These are phyloP conservation scores for Eucalyptus curtisii DNA, from an alignment of 345 rosid species.

Conservation along the genomic window DNA sequence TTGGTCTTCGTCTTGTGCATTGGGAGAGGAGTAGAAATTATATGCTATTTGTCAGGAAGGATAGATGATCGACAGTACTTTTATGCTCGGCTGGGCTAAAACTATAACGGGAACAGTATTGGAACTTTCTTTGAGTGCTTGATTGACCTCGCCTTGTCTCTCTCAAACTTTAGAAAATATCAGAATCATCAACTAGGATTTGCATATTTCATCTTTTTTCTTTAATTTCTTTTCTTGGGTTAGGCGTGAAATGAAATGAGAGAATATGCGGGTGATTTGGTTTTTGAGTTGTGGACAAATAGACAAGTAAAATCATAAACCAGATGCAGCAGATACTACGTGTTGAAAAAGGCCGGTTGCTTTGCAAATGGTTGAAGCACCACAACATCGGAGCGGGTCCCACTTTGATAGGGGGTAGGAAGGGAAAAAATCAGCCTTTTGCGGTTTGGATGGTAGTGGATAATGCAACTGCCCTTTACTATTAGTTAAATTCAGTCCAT, in stretches of 20 bases:
- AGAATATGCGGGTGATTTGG: not conserved
- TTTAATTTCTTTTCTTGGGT: not conserved
- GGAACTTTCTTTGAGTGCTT: not conserved
- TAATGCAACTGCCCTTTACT: not conserved
- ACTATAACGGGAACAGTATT: not conserved
- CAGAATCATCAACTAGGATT: not conserved
- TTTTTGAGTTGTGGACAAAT: not conserved
- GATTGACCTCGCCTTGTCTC: not conserved
- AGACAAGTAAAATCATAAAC: not conserved
- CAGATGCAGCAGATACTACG: not conserved
- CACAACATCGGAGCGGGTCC: not conserved
- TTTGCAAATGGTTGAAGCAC: not conserved
- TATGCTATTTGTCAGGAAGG: not conserved
- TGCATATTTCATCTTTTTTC: not conserved
- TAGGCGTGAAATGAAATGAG: not conserved
- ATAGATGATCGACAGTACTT: not conserved
- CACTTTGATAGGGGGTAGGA: not conserved
- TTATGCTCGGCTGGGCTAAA: not conserved
- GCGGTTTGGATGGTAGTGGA: not conserved
- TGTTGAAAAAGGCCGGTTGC: not conserved
- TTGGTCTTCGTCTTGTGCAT: not conserved
- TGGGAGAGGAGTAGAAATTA: not conserved
- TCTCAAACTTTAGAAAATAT: not conserved
- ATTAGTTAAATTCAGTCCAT: not conserved
- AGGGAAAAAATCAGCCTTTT: not conserved